Percentiles rank a stretch among this genome's conserved stretches.
Evolutionary conservation across 345 rosid genomes (phyloP).

Genomic region (Brassica napus): DNA sequence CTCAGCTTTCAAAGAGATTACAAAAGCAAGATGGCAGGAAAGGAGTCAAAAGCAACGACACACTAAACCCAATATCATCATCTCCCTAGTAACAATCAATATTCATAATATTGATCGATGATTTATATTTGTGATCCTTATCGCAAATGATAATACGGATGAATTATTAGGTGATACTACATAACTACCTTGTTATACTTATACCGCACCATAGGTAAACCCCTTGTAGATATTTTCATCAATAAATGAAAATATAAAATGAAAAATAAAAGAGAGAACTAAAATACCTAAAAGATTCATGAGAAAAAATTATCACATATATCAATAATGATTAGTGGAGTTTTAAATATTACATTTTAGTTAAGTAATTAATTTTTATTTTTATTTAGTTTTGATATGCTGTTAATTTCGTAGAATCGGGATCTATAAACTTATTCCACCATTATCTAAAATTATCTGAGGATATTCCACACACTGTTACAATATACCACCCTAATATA

Average conservation of each 20-base stretch:
- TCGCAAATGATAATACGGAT: not conserved
- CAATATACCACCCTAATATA: not conserved
- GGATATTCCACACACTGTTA: not conserved
- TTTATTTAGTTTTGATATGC: too few species aligned
- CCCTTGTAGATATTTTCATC: not conserved
- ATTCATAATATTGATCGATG: not conserved
- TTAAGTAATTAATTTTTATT: too few species aligned
- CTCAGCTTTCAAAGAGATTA: not conserved
- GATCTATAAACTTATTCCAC: not conserved
- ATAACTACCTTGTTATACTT: not conserved
- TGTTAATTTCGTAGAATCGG: not conserved
- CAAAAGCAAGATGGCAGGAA: conserved; percentile 33
- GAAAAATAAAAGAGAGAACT: not conserved
- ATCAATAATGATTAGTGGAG: not conserved
- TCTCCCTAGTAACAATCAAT: not conserved
- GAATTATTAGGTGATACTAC: not conserved
- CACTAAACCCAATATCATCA: not conserved
- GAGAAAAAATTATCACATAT: not conserved
- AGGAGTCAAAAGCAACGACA: conserved; percentile 6
- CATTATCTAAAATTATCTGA: not conserved
- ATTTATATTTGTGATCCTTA: not conserved
- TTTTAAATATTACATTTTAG: too few species aligned
- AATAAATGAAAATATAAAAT: too few species aligned
- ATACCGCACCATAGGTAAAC: not conserved
- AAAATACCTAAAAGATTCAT: not conserved